These are phyloP conservation scores for Wickerhamiella vanderwaltii DNA, from an alignment of 805 yeast genomes.

Conservation along the genomic window DNA sequence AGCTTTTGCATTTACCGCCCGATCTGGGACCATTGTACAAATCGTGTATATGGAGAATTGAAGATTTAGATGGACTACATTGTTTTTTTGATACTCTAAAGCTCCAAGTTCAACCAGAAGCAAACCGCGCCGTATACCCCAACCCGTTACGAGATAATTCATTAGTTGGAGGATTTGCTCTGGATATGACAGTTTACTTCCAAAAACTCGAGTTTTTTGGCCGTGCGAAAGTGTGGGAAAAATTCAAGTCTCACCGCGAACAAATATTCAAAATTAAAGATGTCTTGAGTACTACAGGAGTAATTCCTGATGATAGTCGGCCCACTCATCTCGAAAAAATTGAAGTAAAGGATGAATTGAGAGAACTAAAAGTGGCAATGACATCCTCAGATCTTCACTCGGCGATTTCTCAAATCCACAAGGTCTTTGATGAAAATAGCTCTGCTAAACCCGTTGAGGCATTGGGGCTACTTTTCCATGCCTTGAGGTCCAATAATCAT, in stretches of 20 bases:
- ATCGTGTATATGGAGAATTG: neutral
- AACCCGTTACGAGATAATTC: neutral
- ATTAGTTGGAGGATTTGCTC: conserved; percentile 5
- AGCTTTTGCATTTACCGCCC: neutral
- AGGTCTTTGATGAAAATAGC: conserved; percentile 1
- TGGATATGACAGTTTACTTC: neutral
- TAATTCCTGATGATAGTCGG: neutral
- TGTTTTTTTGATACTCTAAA: conserved; percentile 1
- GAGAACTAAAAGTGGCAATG: neutral
- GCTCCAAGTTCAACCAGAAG: neutral
- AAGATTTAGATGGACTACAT: neutral
- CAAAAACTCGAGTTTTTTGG: neutral
- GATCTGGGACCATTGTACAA: neutral
- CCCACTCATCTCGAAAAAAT: neutral
- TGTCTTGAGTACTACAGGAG: neutral
- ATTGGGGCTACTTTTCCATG: neutral
- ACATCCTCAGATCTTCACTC: neutral
- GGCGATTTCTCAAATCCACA: neutral
- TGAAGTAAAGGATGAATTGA: neutral
- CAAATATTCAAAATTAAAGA: neutral
- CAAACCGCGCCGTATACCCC: neutral
- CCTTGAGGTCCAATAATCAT: neutral
- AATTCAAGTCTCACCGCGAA: neutral
- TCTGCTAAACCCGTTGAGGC: neutral
- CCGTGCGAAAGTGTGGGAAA: neutral